Evolutionary conservation across 2,329 filamentous ascomycete species (phyloP).

Genomic region (Neoscytalidium dimidiatum): DNA sequence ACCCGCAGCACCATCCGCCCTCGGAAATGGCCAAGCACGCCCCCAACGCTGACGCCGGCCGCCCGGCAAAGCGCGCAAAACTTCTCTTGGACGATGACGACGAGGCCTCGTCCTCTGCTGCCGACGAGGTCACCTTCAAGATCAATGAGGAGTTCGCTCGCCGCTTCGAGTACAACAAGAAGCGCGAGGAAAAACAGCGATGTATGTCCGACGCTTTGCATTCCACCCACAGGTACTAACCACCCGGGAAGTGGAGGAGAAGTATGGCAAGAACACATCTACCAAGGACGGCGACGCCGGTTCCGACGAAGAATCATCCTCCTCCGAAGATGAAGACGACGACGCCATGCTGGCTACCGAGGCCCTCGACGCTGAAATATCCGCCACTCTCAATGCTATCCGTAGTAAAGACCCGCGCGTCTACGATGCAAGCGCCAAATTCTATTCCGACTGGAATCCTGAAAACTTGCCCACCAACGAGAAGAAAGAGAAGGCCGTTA

Average conservation of each 20-base stretch:
- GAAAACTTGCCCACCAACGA: slow-evolving; percentile 38
- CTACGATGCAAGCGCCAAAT: slow-evolving; percentile 77
- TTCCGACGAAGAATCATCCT: slow-evolving; percentile 52
- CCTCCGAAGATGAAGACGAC: slow-evolving; percentile 79
- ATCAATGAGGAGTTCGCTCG: slow-evolving; percentile 90
- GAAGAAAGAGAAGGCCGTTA: slow-evolving; percentile 82
- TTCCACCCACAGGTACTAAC: slow-evolving; percentile 24
- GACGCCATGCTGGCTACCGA: slow-evolving; percentile 84
- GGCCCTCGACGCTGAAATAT: slow-evolving; percentile 82
- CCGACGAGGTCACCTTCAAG: slow-evolving; percentile 55
- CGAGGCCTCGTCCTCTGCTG: slow-evolving; percentile 31
- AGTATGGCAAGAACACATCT: slow-evolving; percentile 62
- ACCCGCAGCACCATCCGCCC: background rate
- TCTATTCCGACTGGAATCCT: slow-evolving; percentile 70
- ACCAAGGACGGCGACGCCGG: slow-evolving; percentile 60
- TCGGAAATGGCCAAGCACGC: background rate
- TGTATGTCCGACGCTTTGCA: slow-evolving; percentile 48
- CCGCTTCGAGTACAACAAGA: slow-evolving; percentile 96
- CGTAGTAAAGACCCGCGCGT: slow-evolving; percentile 87
- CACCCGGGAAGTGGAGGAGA: slow-evolving; percentile 73
- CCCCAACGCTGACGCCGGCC: slow-evolving; percentile 21
- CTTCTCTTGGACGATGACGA: slow-evolving; percentile 37
- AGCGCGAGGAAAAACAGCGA: slow-evolving; percentile 80
- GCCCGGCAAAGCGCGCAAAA: slow-evolving; percentile 37
- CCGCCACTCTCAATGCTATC: slow-evolving; percentile 83